Base-by-base conservation (phyloP, 2,329 filamentous ascomycete species). In the Hypoxylon sp. region DNA sequence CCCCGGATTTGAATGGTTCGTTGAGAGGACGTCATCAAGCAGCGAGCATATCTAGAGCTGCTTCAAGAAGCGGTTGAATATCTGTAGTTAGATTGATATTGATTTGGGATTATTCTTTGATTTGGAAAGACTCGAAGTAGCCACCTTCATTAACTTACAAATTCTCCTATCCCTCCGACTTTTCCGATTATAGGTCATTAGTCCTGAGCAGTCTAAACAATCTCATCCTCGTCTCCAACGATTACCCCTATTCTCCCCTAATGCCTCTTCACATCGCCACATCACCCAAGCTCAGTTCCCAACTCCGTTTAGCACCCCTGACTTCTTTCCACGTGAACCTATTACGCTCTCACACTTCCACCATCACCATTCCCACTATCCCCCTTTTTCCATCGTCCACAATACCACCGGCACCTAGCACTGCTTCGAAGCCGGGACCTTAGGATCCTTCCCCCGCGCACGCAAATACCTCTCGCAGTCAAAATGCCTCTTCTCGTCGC, bases 381-480 rank as follows among this genome's bases (percentile, higher is more conserved):
- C 10, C 22, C 26, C 13, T 24, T 53, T 14, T 35, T 47, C 33
- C 6, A 26, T 17, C 5, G 8, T 17, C 39, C 39, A 44, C 39
- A 9, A 10, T 6, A 11, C 2, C 19, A 3, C 33, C 39, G 46
- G n/a, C 17, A 3, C 26, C 33, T 53, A 63, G 14, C 65, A 66
- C 63, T 68, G 65, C 55, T 17, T 35, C 46, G 50, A 47, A 55
- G 65, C 62, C 14, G 68, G 52, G 0, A 70, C 47, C 54, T 22
- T 51, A 0, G 68, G 68, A 24, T 70, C 68, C 55, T 54, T 60
- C 5, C 63, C 65, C 8, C 19, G 5, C 0, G 0, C 31, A 1
- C 62, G 50, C 13, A 70, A 56, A 6, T 46, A 68, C 9, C 0
- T 3, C 24, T 60, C 62, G 55, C 68, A 68, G 4, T 66, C 68